These are phyloP conservation scores for Artomyces pyxidatus DNA, from an alignment of 768 basidiomycete genomes.

Conservation along the genomic window DNA sequence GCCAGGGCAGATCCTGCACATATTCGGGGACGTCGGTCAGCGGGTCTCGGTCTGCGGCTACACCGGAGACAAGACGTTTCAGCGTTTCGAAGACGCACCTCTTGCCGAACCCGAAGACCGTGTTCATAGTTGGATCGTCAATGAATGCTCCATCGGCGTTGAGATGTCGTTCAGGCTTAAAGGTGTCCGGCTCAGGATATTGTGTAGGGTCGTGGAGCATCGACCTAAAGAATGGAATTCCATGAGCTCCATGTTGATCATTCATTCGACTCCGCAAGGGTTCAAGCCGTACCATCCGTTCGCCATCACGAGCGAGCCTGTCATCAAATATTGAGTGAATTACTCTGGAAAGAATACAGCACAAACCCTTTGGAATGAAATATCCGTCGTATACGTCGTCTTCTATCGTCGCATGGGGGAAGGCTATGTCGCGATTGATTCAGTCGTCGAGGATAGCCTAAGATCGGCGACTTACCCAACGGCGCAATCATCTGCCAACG, in stretches of 20 bases:
- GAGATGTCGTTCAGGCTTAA: conserved; percentile 45
- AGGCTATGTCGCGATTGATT: conserved; percentile 31
- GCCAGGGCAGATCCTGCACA: too few relatives aligned
- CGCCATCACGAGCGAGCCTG: conserved; percentile 40
- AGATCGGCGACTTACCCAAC: background rate
- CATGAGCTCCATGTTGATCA: background rate
- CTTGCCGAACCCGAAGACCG: too few relatives aligned
- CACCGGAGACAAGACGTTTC: too few relatives aligned
- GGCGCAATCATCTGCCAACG: background rate
- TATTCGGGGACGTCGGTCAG: too few relatives aligned
- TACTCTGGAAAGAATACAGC: background rate
- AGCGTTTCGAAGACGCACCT: too few relatives aligned
- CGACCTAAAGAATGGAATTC: conserved; percentile 30
- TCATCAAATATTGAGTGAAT: background rate
- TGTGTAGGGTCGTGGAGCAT: conserved; percentile 40
- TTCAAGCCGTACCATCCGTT: conserved; percentile 53
- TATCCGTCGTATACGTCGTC: conserved; percentile 55
- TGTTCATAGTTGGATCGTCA: too few relatives aligned
- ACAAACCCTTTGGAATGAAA: conserved; percentile 52
- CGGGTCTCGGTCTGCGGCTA: too few relatives aligned
- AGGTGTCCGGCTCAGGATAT: conserved; percentile 37
- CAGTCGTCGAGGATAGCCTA: background rate
- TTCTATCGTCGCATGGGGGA: conserved; percentile 58
- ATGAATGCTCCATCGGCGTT: too few relatives aligned
- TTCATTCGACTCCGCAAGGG: too few relatives aligned